Base-by-base conservation (phyloP, 805 yeast species). In the Saturnispora gosingensis region DNA sequence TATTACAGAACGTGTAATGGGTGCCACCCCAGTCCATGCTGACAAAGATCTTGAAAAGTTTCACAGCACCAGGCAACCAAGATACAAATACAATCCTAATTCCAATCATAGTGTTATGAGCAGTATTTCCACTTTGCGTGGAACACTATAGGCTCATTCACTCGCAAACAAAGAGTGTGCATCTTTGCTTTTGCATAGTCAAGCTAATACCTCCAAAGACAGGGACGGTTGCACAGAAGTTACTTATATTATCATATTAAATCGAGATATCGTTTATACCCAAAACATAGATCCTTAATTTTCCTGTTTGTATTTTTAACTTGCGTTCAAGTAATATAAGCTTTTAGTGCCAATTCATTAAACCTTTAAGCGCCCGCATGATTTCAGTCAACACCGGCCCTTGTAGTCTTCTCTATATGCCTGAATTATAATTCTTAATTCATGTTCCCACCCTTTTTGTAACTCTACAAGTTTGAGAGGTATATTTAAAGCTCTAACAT, bases 121-220 rank as follows among this genome's bases (percentile, higher is more conserved):
- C 36, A 53, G 54, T 25, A 55, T 55, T 13, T 49, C 51, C 22
- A 55, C 58, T 7, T 50, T 55, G 4, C 43, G 58, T 11, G 51
- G 47, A 10, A 30, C 34, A 24, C 13, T 49, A 35, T 49, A 49
- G 25, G 5, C 10, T 10, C 5, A 11, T 11, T 9, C 5, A 11
- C 2, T 9, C 4, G 4, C 18, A 13, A 38, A 2, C 4, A 38
- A 8, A 5, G 9, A 35, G 28, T 25, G 9, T 8, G 9, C 9
- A 6, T 2, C 5, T 6, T 8, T 25, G 28, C 28, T 7, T 8
- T 25, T 7, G 9, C 9, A 25, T 25, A 25, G 9, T 6, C 28
- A 7, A 2, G 7, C 28, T 7, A 25, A 6, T 25, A 5, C 9
- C 9, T 7, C 9, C 2, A 25, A 25, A 6, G 18, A 16, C 5